A percentile compares a stretch with the other conserved stretches of the same genome.
These are phyloP conservation scores for Colletotrichum orchidophilum DNA, from an alignment of 2,329 filamentous ascomycete species.

Conservation along the genomic window DNA sequence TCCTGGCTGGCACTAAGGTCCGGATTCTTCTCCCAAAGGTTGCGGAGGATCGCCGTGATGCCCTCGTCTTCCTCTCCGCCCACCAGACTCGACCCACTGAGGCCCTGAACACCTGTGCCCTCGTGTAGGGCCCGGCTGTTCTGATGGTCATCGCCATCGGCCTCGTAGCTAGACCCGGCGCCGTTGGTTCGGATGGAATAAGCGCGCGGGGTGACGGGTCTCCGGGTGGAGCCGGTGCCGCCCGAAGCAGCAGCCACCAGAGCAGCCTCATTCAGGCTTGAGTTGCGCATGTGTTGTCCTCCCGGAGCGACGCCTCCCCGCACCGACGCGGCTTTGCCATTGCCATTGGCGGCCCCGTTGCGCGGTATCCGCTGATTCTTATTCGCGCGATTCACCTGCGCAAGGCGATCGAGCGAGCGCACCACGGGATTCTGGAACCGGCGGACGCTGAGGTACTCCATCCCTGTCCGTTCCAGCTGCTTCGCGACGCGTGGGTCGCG, in stretches of 20 bases:
- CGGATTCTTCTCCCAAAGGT: constrained; percentile 70
- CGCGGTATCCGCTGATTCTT: constrained; percentile 60
- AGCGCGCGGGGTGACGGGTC: constrained; percentile 43
- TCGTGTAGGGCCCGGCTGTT: constrained; percentile 46
- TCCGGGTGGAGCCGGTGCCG: constrained; percentile 37
- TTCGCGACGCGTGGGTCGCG: constrained; percentile 71
- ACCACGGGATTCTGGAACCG: constrained; percentile 77
- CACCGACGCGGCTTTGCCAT: constrained; percentile 45
- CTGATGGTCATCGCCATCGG: constrained; percentile 49
- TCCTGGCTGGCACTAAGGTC: constrained; percentile 66
- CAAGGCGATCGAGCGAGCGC: constrained; percentile 62
- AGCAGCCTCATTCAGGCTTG: constrained; percentile 42
- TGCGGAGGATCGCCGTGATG: constrained; percentile 61
- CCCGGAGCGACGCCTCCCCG: constrained; percentile 35
- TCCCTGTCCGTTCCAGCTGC: constrained; percentile 74
- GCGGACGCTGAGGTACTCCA: constrained; percentile 79
- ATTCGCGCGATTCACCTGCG: constrained; percentile 50
- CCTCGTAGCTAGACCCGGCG: constrained; percentile 55
- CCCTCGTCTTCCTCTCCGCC: constrained; percentile 61
- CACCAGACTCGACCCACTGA: constrained; percentile 61
- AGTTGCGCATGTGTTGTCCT: constrained; percentile 47
- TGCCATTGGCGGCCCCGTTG: constrained; percentile 47
- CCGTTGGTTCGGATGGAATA: constrained; percentile 50
- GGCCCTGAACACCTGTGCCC: constrained; percentile 38
- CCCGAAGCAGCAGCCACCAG: constrained; percentile 1